Evolutionary conservation across 768 basidiomycete species (phyloP).

Genomic region (Cytidiella melzeri): DNA sequence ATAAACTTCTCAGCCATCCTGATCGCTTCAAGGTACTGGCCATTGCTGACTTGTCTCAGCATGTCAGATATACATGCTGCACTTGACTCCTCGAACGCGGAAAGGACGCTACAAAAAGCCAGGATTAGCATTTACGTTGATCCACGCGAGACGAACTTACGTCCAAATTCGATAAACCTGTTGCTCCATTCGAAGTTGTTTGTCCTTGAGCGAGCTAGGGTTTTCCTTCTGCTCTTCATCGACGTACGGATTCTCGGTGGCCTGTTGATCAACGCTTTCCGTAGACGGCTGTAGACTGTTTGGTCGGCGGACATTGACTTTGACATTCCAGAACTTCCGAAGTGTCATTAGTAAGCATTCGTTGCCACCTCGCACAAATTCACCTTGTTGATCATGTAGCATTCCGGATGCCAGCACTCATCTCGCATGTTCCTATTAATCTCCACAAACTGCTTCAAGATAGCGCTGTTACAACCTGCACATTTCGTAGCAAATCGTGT

Average conservation of each 20-base stretch:
- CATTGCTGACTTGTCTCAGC: conserved; percentile 94
- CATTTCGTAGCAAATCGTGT: conserved; percentile 98
- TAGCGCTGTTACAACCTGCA: conserved; percentile 94
- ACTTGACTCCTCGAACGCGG: conserved; percentile 98
- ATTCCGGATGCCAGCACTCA: conserved; percentile 99
- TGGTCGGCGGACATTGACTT: conserved; percentile 73
- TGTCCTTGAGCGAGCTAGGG: conserved; percentile 74
- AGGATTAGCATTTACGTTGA: conserved; percentile 2
- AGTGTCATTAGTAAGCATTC: background rate
- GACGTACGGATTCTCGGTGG: conserved; percentile 45
- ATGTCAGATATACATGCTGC: conserved; percentile 99
- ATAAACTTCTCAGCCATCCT: conserved; percentile 99
- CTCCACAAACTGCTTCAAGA: conserved; percentile 98
- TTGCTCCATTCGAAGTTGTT: conserved; percentile 92
- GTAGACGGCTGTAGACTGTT: conserved; percentile 44
- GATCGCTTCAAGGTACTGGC: conserved; percentile 93
- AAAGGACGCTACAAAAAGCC: conserved; percentile 61
- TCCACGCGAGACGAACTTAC: conserved; percentile 42
- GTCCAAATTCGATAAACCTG: conserved; percentile 99
- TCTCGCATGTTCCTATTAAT: conserved; percentile 97
- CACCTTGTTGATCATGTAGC: conserved; percentile 99
- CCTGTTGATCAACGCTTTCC: conserved; percentile 34
- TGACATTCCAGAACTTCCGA: conserved; percentile 96
- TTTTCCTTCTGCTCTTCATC: conserved; percentile 82
- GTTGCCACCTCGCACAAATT: conserved; percentile 21